These are phyloP conservation scores for Aspergillus fumigatiaffinis DNA, from an alignment of 2,329 filamentous ascomycete species.

Conservation along the genomic window DNA sequence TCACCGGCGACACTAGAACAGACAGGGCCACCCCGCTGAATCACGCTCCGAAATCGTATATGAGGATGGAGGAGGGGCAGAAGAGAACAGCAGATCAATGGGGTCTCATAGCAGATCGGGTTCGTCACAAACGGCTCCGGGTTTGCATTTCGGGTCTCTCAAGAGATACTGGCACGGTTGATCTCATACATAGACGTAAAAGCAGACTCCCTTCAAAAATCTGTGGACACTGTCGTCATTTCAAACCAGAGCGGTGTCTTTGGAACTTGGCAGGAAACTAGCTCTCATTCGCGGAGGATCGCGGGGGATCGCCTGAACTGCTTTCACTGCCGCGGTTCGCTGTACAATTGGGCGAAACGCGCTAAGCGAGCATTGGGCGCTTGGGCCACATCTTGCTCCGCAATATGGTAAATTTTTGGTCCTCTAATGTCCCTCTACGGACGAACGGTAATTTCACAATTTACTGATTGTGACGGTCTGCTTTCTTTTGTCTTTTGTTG, in stretches of 20 bases:
- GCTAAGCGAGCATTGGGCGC: conserved; percentile 29
- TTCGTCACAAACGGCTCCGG: conserved; percentile 14
- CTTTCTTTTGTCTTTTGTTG: conserved; percentile 4
- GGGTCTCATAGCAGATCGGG: conserved; percentile 16
- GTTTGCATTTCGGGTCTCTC: conserved; percentile 12
- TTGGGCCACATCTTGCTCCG: conserved; percentile 38
- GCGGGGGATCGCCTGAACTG: conserved; percentile 17
- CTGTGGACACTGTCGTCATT: not conserved
- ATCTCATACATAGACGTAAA: not conserved
- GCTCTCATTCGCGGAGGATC: conserved; percentile 13
- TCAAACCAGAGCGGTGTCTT: not conserved
- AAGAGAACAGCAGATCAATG: not conserved
- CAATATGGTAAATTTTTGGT: conserved; percentile 17
- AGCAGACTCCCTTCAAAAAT: not conserved
- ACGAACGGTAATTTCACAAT: not conserved
- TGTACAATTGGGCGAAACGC: conserved; percentile 18
- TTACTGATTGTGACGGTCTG: not conserved
- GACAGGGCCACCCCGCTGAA: conserved; percentile 13
- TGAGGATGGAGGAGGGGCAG: conserved; percentile 16
- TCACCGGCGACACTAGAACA: not conserved
- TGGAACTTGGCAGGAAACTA: not conserved
- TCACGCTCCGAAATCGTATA: not conserved
- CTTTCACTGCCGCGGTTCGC: conserved; percentile 13
- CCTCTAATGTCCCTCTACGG: conserved; percentile 2
- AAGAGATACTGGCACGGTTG: not conserved